Base-by-base conservation (phyloP, 1,284 basidiomycete species). In the Peniophora sp. region DNA sequence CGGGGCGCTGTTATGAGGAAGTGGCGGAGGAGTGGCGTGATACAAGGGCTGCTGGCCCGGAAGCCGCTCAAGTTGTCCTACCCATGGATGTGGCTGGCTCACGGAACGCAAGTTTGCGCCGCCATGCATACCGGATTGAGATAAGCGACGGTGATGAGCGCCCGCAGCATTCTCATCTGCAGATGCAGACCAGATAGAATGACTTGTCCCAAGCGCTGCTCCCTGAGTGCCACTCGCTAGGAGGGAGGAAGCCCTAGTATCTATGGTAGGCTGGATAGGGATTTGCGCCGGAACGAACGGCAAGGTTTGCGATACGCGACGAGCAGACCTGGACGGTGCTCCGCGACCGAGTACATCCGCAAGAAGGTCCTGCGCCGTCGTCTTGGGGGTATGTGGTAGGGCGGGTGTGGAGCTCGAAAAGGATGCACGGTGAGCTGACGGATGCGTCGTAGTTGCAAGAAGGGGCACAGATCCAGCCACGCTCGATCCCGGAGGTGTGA, bases 341-440 rank as follows among this genome's bases (percentile, higher is more conserved):
- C 23, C 52, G 39, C 16, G 66, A 49, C 69, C 69, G 63, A 81
- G 69, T 11, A 84, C 75, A 57, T 73, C 75, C 50, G 79, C 76
- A 39, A 86, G 60, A 1, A 86, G 69, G 57, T 86, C 83, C 58
- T 79, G 72, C 1, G 83, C 84, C 5, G 83, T 85, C 2, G 72
- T 81, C 2, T 62, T 61, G 6, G 66, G 55, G 0, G 59, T 56
- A 9, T 54, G 32, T 8, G 45, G 38, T 41, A 41, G 50, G 1
- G 49, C 38, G 3, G 60, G 52, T 32, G 57, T 53, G 3, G 45
- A 45, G 10, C 52, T 48, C 11, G 55, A 44, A 17, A 53, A 47
- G 5, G 27, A 32, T 48, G n/a, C 19, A 34, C 48, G 34, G 45
- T 23, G 35, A 45, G 39, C 16, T 22, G 25, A 14, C 49, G 49